Conservation (phyloP, 2,329 filamentous ascomycete genomes). For the Cladosporium sp. region DNA sequence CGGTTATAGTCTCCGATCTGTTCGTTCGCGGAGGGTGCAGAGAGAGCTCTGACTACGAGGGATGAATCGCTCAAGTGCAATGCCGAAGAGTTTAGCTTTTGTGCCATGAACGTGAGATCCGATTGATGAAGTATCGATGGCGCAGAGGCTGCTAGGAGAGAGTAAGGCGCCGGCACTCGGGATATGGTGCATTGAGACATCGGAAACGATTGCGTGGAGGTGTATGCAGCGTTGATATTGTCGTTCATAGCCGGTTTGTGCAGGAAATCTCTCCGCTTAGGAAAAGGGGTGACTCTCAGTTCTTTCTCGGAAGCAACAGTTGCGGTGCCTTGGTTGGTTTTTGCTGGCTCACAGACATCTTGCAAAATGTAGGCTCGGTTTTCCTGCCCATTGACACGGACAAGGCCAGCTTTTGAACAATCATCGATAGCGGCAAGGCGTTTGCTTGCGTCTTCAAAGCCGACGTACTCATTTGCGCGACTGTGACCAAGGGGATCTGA, state of each 20-base stretch:
- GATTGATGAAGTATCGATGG: constrained; percentile 70
- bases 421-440: not conserved
- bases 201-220: constrained; percentile 48
- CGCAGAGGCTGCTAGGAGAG: constrained; percentile 56
- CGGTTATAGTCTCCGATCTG: constrained; percentile 68
- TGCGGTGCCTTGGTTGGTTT: not conserved
- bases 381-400: constrained; percentile 15
- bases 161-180: constrained; percentile 42
- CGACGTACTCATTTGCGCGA: not conserved
- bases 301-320: not conserved
- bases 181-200: constrained; percentile 45
- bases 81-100: constrained; percentile 19
- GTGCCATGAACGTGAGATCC: constrained; percentile 60
- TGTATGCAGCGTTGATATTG: constrained; percentile 27
- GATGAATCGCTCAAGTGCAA: constrained; percentile 51
- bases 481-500: not conserved
- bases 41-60: constrained; percentile 67
- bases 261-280: constrained; percentile 57
- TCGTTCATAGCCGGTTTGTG: constrained; percentile 34
- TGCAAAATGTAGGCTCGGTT: constrained; percentile 20
- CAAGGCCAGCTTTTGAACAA: constrained; percentile 15
- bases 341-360: not conserved
- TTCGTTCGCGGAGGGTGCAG: constrained; percentile 57
- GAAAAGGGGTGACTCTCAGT: constrained; percentile 35
- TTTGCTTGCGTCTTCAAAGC: not conserved